Base-by-base conservation (phyloP, 2,329 filamentous ascomycete genomes). In the Thielaviopsis musarum region DNA sequence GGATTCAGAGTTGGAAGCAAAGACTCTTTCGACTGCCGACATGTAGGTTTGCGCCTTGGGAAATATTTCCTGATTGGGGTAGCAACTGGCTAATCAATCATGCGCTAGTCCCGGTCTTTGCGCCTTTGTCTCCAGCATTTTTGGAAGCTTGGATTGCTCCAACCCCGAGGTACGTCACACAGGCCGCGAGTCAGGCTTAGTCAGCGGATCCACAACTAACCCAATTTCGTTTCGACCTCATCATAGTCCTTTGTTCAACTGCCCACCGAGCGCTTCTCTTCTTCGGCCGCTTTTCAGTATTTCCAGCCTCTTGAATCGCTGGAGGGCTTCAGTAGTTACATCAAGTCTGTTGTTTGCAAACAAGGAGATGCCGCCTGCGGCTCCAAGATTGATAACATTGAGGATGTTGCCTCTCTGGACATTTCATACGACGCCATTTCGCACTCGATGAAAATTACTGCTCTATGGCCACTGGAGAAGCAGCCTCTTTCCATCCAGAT, bases 381-480 rank as follows among this genome's bases (percentile, higher is more conserved):
- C 19, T 66, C 73, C 1, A 71, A 75, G 38, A 70, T 78, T 1
- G 68, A 73, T 17, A 67, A 66, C 48, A 67, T 79, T 13, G 67
- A 70, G 57, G 72, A 73, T 1, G 85, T 85, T 7, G 77, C 79
- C 60, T 81, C 80, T 21, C 66, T 95, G 10, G 90, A 95, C 68
- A 74, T 95, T 52, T 87, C 91, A 61, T 91, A 83, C 68, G 85
- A 91, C 66, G 66, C 79, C 24, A 80, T 81, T 60, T 83, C 84
- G 1, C 79, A 85, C 64, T 74, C 80, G 1, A 69, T 91, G 24
- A 81, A 81, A 52, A 62, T 90, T 9, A 84, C 82, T 1, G 81
- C 78, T 28, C 74, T 82, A 58, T 93, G 84, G 82, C 74, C 79
- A 1, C 71, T 77, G 57, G 66, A 66, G 6, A 54, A 52, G 21